These are phyloP conservation scores for Erysimum pusillum DNA, from an alignment of 441 rosid species.

Conservation along the genomic window DNA sequence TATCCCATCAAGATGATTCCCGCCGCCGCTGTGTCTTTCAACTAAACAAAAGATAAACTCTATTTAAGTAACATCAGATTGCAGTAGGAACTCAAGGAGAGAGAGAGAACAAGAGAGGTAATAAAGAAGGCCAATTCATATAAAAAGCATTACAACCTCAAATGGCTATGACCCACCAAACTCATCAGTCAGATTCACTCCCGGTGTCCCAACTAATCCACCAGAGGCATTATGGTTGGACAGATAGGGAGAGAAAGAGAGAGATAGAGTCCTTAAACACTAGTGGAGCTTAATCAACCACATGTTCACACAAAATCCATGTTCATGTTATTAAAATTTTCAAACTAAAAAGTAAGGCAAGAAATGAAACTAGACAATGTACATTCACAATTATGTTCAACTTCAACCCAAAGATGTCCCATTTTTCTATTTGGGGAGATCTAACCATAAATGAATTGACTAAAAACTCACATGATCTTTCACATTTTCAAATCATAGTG, in stretches of 20 bases:
- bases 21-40: conserved; percentile 68
- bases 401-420: conserved; percentile 33
- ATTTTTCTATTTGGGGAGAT: conserved; percentile 12
- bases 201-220: conserved; percentile 39
- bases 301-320: conserved; percentile 40
- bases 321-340: background rate
- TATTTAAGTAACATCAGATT: conserved; percentile 22
- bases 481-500: background rate
- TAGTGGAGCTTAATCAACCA: conserved; percentile 28
- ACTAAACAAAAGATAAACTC: conserved; percentile 32
- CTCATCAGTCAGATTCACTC: conserved; percentile 45
- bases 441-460: conserved; percentile 1
- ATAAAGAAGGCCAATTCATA: conserved; percentile 30
- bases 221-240: conserved; percentile 43
- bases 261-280: conserved; percentile 13
- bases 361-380: conserved; percentile 20
- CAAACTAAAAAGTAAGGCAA: background rate
- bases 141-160: conserved; percentile 31
- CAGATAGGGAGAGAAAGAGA: conserved; percentile 3
- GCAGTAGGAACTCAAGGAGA: conserved; percentile 20
- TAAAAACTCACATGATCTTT: conserved; percentile 19
- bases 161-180: conserved; percentile 44
- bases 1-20: conserved; percentile 82
- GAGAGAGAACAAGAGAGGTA: conserved; percentile 6
- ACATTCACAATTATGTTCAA: conserved; percentile 6